phyloP scores from a whole-genome alignment of 169 alveolate genomes.

The Plasmodium knowlesi region DNA sequence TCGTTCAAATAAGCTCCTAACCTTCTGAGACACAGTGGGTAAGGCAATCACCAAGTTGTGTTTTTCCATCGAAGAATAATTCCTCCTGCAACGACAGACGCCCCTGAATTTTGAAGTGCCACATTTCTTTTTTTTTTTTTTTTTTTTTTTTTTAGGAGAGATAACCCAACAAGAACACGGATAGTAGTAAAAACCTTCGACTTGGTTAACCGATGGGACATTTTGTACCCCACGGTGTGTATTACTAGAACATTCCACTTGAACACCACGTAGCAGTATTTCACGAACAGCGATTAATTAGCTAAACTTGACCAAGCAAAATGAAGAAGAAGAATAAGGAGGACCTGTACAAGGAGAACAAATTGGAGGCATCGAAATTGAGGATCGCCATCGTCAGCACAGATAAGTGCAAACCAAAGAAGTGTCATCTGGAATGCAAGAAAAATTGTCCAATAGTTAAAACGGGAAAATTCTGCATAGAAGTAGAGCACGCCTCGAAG shows the following conservation, averaged over 20 bases:
- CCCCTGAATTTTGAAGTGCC: neutral
- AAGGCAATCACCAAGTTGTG: neutral
- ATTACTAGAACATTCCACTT: neutral
- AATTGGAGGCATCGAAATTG: slow-evolving; percentile 91
- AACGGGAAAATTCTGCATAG: slow-evolving; percentile 97
- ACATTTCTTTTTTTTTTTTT: too few species aligned
- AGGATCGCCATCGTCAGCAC: slow-evolving; percentile 98
- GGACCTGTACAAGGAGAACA: slow-evolving; percentile 67
- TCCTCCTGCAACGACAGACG: neutral
- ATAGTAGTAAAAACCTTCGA: neutral
- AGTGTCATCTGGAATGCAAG: slow-evolving; percentile 97
- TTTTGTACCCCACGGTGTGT: neutral
- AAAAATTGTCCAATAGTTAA: slow-evolving; percentile 91
- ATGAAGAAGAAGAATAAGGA: slow-evolving; percentile 73
- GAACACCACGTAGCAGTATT: neutral
- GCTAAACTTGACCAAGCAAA: too few species aligned
- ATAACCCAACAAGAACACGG: neutral
- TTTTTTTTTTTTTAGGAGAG: too few species aligned
- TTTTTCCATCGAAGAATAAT: neutral
- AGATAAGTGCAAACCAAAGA: slow-evolving; percentile 99
- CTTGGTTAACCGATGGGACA: neutral
- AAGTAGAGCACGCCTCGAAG: slow-evolving; percentile 94
- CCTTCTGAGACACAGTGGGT: neutral
- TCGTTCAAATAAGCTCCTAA: neutral
- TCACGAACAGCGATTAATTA: too few species aligned